phyloP scores from a whole-genome alignment of 2,329 filamentous ascomycete species.

The Aureobasidium mangrovei region DNA sequence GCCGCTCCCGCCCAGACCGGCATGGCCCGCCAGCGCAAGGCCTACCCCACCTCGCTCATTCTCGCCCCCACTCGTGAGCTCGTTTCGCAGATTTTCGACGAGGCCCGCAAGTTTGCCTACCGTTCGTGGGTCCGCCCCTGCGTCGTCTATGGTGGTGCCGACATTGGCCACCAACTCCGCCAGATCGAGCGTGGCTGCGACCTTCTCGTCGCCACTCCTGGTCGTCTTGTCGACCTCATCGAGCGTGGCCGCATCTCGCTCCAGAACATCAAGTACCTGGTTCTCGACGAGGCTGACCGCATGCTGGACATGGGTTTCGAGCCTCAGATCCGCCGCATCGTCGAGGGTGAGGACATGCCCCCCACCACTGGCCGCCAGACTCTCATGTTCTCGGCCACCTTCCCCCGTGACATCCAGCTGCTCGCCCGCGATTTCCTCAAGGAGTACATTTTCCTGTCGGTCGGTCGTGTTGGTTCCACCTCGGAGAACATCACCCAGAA shows the following conservation, averaged over 20 bases:
- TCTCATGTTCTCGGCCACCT: slow-evolving; percentile 99
- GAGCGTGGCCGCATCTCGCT: slow-evolving; percentile 97
- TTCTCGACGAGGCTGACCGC: slow-evolving; percentile 97
- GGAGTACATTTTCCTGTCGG: slow-evolving; percentile 98
- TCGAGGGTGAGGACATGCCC: slow-evolving; percentile 98
- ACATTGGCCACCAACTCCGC: slow-evolving; percentile 95
- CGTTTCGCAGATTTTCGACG: slow-evolving; percentile 97
- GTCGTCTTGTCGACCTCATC: slow-evolving; percentile 94
- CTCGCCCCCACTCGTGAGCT: slow-evolving; percentile 95
- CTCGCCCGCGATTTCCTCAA: slow-evolving; percentile 97
- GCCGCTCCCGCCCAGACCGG: slow-evolving; percentile 57
- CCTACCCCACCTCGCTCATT: slow-evolving; percentile 91
- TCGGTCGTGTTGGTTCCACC: slow-evolving; percentile 95
- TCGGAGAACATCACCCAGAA: slow-evolving; percentile 99
- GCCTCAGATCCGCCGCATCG: slow-evolving; percentile 96
- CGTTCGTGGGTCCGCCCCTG: slow-evolving; percentile 98
- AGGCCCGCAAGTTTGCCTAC: slow-evolving; percentile 96
- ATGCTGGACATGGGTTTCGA: slow-evolving; percentile 99
- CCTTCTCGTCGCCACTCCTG: slow-evolving; percentile 91
- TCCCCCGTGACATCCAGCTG: slow-evolving; percentile 98
- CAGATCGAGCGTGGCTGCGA: slow-evolving; percentile 98
- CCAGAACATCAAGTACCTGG: slow-evolving; percentile 97
- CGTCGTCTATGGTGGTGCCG: slow-evolving; percentile 97
- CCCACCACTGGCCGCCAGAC: slow-evolving; percentile 76
- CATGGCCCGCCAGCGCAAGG: slow-evolving; percentile 92